phyloP scores from a whole-genome alignment of 257 asterid species.

The Fraxinus americana region DNA sequence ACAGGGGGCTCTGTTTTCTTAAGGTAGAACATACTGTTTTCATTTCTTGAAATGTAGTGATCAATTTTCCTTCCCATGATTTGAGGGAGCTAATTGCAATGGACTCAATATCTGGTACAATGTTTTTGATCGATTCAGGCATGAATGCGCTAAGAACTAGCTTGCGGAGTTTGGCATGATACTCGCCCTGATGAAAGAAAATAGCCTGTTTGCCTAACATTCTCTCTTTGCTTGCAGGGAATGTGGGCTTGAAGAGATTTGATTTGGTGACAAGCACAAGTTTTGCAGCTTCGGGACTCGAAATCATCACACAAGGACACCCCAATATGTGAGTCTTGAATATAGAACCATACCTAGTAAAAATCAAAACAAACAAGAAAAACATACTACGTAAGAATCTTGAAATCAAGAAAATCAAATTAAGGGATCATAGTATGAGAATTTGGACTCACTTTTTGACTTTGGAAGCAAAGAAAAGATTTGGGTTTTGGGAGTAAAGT shows the following conservation, averaged over 20 bases:
- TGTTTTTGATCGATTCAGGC: constrained; percentile 62
- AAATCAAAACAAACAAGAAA: not conserved
- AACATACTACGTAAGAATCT: not conserved
- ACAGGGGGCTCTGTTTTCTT: constrained; percentile 25
- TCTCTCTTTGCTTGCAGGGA: constrained; percentile 80
- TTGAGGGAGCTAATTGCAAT: constrained; percentile 42
- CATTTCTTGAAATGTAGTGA: constrained; percentile 83
- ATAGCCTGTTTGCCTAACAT: constrained; percentile 79
- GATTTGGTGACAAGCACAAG: constrained; percentile 63
- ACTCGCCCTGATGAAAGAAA: constrained; percentile 76
- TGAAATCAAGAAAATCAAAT: not conserved
- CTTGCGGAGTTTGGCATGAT: constrained; percentile 63
- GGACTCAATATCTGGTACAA: constrained; percentile 54
- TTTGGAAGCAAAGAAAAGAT: constrained; percentile 69
- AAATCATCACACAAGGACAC: constrained; percentile 73
- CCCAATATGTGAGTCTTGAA: constrained; percentile 81
- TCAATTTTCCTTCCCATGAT: constrained; percentile 56
- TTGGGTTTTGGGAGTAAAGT: constrained; percentile 77
- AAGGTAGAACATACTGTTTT: constrained; percentile 48
- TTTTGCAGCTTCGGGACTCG: constrained; percentile 78
- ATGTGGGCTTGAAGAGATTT: constrained; percentile 78
- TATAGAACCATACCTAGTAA: constrained; percentile 68
- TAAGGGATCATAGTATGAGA: not conserved
- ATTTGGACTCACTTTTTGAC: constrained; percentile 60
- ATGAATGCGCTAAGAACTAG: constrained; percentile 74